Conservation (phyloP, 2,329 filamentous ascomycete species). For the Diaporthe australafricana region DNA sequence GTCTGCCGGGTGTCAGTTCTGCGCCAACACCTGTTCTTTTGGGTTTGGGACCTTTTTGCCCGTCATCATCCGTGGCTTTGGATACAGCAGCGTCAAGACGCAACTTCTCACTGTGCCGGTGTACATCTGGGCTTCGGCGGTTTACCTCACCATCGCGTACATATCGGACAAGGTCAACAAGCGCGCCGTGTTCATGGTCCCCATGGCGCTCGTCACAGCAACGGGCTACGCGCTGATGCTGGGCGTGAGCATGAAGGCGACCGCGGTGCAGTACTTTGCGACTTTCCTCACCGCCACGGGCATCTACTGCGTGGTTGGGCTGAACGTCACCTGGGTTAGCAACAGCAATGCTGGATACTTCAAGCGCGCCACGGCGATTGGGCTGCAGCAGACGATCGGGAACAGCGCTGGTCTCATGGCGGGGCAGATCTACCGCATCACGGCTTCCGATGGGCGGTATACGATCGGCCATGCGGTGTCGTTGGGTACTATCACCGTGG, state of each 20-base stretch:
- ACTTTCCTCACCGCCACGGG: constrained; percentile 60
- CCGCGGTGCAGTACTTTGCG: constrained; percentile 62
- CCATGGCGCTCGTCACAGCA: constrained; percentile 61
- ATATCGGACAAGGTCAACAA: constrained; percentile 56
- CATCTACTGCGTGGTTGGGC: constrained; percentile 59
- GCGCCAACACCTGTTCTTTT: constrained; percentile 63
- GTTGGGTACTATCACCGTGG: constrained; percentile 44
- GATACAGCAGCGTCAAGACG: constrained; percentile 61
- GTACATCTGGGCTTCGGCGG: constrained; percentile 61
- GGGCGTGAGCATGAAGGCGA: constrained; percentile 52
- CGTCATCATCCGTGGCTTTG: constrained; percentile 63
- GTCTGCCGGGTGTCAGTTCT: constrained; percentile 55
- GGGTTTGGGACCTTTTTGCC: constrained; percentile 71
- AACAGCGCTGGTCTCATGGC: constrained; percentile 59
- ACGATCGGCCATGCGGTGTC: constrained; percentile 46
- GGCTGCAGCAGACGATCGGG: constrained; percentile 57
- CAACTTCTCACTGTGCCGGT: constrained; percentile 68
- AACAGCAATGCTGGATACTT: constrained; percentile 59
- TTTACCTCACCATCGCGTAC: constrained; percentile 57
- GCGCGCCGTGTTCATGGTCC: constrained; percentile 63
- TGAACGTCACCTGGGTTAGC: constrained; percentile 60
- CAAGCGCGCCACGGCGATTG: constrained; percentile 58
- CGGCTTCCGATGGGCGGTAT: constrained; percentile 42
- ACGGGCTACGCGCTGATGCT: constrained; percentile 62
- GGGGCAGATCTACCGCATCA: constrained; percentile 50